Evolutionary conservation across 306 rosid genomes (phyloP).

Genomic region (Prunus persica): DNA sequence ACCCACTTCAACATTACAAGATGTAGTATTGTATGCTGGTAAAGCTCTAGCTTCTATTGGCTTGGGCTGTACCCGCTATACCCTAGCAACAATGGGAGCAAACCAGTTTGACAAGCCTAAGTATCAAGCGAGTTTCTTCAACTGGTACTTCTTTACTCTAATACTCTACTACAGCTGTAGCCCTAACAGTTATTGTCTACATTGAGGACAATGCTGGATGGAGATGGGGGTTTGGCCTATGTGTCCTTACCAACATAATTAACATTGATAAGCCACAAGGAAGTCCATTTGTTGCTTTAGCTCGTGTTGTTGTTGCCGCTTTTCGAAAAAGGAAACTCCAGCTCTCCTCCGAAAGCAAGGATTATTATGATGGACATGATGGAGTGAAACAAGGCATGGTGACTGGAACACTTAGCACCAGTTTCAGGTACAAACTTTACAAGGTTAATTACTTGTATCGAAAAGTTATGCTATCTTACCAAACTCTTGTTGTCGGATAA

Average conservation of each 20-base stretch:
- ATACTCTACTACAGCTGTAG: constrained; percentile 8
- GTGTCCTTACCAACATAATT: constrained; percentile 13
- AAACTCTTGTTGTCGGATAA: too few relatives aligned
- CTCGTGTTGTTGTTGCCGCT: constrained; percentile 36
- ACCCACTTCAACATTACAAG: constrained; percentile 25
- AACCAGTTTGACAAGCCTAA: constrained; percentile 38
- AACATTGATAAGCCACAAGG: constrained; percentile 18
- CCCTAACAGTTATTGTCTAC: constrained; percentile 32
- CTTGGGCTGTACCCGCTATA: constrained; percentile 45
- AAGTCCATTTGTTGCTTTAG: constrained; percentile 35
- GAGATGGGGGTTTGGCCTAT: constrained; percentile 41
- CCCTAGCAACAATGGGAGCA: constrained; percentile 48
- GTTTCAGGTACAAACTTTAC: constrained; percentile 34
- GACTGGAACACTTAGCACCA: constrained; percentile 22
- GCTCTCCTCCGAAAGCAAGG: constrained; percentile 20
- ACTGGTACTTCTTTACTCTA: constrained; percentile 39
- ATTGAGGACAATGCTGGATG: constrained; percentile 38
- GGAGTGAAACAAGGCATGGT: neutral
- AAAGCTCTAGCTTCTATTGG: constrained; percentile 31
- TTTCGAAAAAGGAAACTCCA: constrained; percentile 29
- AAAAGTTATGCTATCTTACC: too few relatives aligned
- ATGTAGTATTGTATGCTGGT: constrained; percentile 27
- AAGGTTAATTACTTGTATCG: too few relatives aligned
- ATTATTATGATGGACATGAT: constrained; percentile 19
- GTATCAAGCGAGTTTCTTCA: constrained; percentile 34